Evolutionary conservation across 2,329 filamentous ascomycete species (phyloP).

Genomic region (Diaporthe eres): DNA sequence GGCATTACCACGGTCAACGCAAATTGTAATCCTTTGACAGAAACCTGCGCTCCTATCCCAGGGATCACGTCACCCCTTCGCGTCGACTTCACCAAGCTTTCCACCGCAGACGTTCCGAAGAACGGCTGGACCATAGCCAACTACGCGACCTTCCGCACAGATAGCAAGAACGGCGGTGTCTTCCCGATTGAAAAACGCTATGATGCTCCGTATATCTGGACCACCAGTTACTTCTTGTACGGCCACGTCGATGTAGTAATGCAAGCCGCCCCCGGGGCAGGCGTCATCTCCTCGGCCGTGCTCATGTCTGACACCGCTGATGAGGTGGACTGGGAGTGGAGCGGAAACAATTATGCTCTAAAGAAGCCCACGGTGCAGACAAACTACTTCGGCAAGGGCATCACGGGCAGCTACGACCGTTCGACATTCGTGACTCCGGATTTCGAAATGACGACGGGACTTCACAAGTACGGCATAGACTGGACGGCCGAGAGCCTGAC

Average conservation of each 20-base stretch:
- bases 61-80: constrained; percentile 1
- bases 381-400: constrained; percentile 28
- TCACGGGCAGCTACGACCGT: constrained; percentile 24
- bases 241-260: constrained; percentile 23
- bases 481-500: constrained; percentile 26
- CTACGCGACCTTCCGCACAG: constrained; percentile 16
- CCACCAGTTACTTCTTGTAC: constrained; percentile 18
- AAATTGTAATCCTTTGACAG: constrained; percentile 19
- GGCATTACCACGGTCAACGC: constrained; percentile 17
- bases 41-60: constrained; percentile 16
- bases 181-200: constrained; percentile 16
- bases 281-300: constrained; percentile 8
- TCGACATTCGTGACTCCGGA: constrained; percentile 5
- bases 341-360: constrained; percentile 4
- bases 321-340: constrained; percentile 34
- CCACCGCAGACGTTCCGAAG: not conserved
- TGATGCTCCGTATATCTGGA: constrained; percentile 33
- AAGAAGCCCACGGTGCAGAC: constrained; percentile 5
- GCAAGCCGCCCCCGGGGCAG: constrained; percentile 24
- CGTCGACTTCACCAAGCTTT: constrained; percentile 19
- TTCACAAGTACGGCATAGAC: constrained; percentile 28
- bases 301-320: constrained; percentile 11
- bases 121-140: constrained; percentile 27
- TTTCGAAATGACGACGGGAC: constrained; percentile 6
- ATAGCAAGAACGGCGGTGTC: constrained; percentile 3